phyloP scores from a whole-genome alignment of 225 moss, liverwort and hornwort genomes.

The Asterella californica region DNA sequence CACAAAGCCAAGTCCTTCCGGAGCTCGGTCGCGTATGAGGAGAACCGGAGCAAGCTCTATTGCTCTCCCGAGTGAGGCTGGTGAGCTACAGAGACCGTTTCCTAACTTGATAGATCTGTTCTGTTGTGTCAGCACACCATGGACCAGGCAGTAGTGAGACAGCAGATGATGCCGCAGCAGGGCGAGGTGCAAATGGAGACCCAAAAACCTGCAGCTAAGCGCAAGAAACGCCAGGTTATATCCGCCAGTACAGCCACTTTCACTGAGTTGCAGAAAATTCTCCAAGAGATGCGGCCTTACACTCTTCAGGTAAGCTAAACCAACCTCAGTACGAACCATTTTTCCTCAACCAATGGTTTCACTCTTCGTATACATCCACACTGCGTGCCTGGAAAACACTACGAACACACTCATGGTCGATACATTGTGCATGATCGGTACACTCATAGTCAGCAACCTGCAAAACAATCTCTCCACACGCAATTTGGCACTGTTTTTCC shows the following conservation, averaged over 20 bases:
- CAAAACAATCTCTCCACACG: background rate
- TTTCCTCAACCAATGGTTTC: background rate
- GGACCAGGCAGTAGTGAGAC: conserved; percentile 18
- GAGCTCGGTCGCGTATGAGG: background rate
- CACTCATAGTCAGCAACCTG: background rate
- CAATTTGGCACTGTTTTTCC: background rate
- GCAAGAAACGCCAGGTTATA: conserved; percentile 26
- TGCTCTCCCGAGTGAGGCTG: conserved; percentile 1
- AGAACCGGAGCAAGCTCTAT: background rate
- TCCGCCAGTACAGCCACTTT: conserved; percentile 29
- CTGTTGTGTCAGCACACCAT: background rate
- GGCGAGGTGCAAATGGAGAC: background rate
- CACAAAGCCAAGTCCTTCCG: background rate
- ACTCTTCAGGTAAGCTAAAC: conserved; percentile 23
- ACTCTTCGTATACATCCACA: background rate
- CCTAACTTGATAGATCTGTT: background rate
- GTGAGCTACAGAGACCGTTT: background rate
- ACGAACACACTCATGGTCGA: background rate
- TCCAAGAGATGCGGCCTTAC: conserved; percentile 33
- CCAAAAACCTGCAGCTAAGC: conserved; percentile 23
- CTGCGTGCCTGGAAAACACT: background rate
- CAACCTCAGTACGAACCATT: background rate
- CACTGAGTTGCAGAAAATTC: conserved; percentile 27
- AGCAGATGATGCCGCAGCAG: conserved; percentile 1
- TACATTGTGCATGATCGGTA: background rate